These are phyloP conservation scores for Mikania micrantha DNA, from an alignment of 129 eudicot genomes.

Conservation along the genomic window DNA sequence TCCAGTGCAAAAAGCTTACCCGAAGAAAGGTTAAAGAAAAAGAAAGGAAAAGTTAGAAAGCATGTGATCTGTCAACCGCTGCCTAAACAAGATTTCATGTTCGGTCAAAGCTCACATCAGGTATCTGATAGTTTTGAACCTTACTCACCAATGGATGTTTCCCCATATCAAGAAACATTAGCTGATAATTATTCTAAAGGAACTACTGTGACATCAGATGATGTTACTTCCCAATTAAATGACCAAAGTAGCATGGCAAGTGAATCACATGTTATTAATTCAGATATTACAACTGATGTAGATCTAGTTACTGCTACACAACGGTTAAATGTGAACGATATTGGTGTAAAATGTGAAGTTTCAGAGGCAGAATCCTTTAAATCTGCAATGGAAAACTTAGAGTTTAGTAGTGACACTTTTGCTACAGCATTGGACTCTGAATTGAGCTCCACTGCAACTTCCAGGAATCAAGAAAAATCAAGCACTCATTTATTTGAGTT, in stretches of 20 bases:
- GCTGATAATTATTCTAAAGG: constrained; percentile 45
- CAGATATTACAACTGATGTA: constrained; percentile 43
- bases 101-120: constrained; percentile 26
- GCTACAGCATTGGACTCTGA: constrained; percentile 56
- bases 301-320: constrained; percentile 50
- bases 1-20: constrained; percentile 33
- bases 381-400: constrained; percentile 66
- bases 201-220: constrained; percentile 67
- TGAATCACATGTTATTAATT: constrained; percentile 34
- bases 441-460: constrained; percentile 41
- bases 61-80: constrained; percentile 26
- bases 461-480: constrained; percentile 45
- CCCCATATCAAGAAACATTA: constrained; percentile 69
- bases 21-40: constrained; percentile 47
- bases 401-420: constrained; percentile 52
- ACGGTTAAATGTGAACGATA: constrained; percentile 38
- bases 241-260: constrained; percentile 32
- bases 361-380: constrained; percentile 61
- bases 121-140: constrained; percentile 46
- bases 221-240: constrained; percentile 18
- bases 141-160: constrained; percentile 90
- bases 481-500: constrained; percentile 32
- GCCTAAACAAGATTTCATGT: constrained; percentile 22
- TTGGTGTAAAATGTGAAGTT: constrained; percentile 29
- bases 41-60: constrained; percentile 55